Evolutionary conservation across 2,329 filamentous ascomycete species (phyloP).

Genomic region (Scytalidium sp.): DNA sequence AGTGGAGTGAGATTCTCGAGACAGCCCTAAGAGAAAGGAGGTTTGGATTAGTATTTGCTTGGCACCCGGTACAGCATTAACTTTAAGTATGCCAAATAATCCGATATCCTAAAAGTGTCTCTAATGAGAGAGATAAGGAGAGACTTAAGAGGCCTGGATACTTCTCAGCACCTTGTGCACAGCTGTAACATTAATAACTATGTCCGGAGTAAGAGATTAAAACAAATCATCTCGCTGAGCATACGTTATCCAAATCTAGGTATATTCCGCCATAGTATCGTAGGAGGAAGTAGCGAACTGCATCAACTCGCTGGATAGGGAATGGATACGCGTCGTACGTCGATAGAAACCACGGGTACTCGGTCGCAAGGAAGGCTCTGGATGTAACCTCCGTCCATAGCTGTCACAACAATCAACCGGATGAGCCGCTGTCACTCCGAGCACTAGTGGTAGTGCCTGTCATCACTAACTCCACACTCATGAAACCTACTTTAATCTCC

Average conservation of each 20-base stretch:
- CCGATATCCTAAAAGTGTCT: too few relatives aligned
- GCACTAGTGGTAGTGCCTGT: slow-evolving; percentile 12
- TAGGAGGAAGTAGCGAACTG: slow-evolving; percentile 72
- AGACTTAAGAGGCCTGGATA: too few relatives aligned
- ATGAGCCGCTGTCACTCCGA: neutral
- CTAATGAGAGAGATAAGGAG: too few relatives aligned
- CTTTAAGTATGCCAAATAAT: too few relatives aligned
- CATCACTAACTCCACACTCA: neutral
- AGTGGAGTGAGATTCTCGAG: slow-evolving; percentile 63
- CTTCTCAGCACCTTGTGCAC: too few relatives aligned
- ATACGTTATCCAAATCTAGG: slow-evolving; percentile 63
- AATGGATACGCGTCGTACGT: slow-evolving; percentile 69
- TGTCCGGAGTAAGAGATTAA: neutral
- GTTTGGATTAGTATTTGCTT: too few relatives aligned
- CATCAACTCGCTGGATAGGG: slow-evolving; percentile 69
- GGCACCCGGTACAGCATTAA: too few relatives aligned
- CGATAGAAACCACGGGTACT: slow-evolving; percentile 70
- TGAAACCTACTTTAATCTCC: slow-evolving; percentile 62
- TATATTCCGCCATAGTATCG: slow-evolving; percentile 72
- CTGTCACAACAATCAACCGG: slow-evolving; percentile 33
- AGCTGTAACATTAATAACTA: too few relatives aligned
- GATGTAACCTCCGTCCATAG: slow-evolving; percentile 70
- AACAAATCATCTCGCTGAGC: neutral
- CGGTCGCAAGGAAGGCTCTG: slow-evolving; percentile 62
- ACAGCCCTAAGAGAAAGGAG: slow-evolving; percentile 51